A percentile compares a stretch with the other conserved stretches of the same genome.
Conservation (phyloP, 768 basidiomycete species). For the Boletus fagicola region DNA sequence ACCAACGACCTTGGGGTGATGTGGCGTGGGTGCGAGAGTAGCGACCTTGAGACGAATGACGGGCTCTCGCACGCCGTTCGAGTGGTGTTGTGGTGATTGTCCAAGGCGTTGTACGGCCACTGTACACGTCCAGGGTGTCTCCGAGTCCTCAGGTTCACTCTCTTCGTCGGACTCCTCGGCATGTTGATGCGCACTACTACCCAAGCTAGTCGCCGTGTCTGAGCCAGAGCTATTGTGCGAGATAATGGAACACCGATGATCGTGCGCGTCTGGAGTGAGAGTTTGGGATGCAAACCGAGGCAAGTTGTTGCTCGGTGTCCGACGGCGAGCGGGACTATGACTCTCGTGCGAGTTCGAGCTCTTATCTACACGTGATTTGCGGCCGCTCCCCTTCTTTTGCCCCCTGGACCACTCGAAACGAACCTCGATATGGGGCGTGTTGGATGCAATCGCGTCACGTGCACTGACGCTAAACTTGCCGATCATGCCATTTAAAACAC, state of each 20-base stretch:
- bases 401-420: conserved; percentile 75
- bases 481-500: conserved; percentile 46
- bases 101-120: conserved; percentile 57
- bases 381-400: conserved; percentile 21
- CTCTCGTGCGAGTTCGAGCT: conserved; percentile 5
- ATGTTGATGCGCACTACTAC: conserved; percentile 19
- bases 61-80: conserved; percentile 9
- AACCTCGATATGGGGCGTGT: conserved; percentile 55
- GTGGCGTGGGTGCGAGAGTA: conserved; percentile 86
- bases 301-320: conserved; percentile 1
- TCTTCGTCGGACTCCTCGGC: conserved; percentile 63
- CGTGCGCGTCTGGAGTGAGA: conserved; percentile 8
- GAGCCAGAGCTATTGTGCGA: conserved; percentile 42
- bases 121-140: conserved; percentile 95
- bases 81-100: conserved; percentile 8
- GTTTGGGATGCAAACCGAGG: conserved; percentile 11
- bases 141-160: conserved; percentile 93
- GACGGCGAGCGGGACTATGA: conserved; percentile 16
- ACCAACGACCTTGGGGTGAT: conserved; percentile 93
- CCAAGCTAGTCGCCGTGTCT: conserved; percentile 27
- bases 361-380: conserved; percentile 24
- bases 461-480: conserved; percentile 35
- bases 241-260: conserved; percentile 40
- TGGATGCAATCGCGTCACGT: conserved; percentile 22
- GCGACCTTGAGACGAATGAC: conserved; percentile 62